A percentile compares a stretch with the other conserved stretches of the same genome.
These are phyloP conservation scores for Discostella stelligera DNA, from an alignment of 352 stramenopile species.

Conservation along the genomic window DNA sequence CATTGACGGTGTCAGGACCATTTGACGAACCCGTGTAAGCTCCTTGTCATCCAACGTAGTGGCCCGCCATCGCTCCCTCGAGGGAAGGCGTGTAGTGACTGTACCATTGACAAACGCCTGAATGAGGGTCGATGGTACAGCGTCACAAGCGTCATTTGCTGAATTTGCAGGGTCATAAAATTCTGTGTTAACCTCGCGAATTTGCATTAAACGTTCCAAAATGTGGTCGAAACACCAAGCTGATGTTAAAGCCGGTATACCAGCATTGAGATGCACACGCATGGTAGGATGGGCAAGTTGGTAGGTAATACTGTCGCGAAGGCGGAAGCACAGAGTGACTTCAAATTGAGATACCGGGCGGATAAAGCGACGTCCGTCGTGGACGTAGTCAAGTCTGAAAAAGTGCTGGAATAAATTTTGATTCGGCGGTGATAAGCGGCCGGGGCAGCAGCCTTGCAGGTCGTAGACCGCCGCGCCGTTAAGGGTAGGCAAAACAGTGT, in stretches of 20 bases:
- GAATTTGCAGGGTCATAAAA: background rate
- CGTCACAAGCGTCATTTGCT: no score
- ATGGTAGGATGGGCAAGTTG: background rate
- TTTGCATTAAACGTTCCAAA: background rate
- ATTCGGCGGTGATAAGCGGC: background rate
- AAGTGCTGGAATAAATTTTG: background rate
- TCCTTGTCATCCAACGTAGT: background rate
- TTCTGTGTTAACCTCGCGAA: background rate
- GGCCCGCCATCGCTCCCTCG: background rate
- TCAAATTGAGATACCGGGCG: no score
- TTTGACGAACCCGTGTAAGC: background rate
- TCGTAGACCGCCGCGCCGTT: no score
- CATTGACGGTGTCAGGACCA: background rate
- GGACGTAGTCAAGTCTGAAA: no score
- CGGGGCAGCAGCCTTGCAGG: no score
- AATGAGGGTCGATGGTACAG: background rate
- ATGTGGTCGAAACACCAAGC: background rate
- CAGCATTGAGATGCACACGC: no score
- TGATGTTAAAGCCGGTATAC: background rate
- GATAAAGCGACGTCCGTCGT: no score
- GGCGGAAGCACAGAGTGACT: no score
- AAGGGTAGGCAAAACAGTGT: background rate
- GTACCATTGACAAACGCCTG: constrained; percentile 2
- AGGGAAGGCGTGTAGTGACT: background rate
- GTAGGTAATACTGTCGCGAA: background rate